Conservation (phyloP, 805 yeast species). For the Pichia scutulata region DNA sequence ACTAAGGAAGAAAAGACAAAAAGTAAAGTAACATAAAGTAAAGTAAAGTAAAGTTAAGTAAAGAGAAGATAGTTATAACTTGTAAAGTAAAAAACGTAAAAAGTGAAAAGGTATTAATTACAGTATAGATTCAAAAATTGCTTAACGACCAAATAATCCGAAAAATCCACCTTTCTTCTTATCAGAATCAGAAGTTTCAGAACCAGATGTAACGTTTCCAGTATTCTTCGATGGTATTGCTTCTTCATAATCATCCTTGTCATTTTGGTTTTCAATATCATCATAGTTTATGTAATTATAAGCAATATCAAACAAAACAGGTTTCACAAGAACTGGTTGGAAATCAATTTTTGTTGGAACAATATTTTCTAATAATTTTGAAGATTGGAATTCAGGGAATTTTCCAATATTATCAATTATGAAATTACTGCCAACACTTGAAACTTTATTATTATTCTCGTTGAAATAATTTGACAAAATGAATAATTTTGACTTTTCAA, state of each 20-base stretch:
- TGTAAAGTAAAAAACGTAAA: not conserved
- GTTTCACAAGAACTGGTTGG: conserved; percentile 67
- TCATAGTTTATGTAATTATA: conserved; percentile 66
- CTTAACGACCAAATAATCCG: conserved; percentile 57
- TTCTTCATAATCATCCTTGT: conserved; percentile 11
- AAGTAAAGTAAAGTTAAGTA: not conserved
- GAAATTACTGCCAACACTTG: conserved; percentile 12
- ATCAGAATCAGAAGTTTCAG: conserved; percentile 12
- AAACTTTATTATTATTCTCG: conserved; percentile 13
- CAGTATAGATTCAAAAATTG: not conserved
- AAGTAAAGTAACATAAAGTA: not conserved
- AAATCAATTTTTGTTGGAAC: conserved; percentile 30
- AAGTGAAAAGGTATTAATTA: not conserved
- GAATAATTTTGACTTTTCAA: conserved; percentile 29
- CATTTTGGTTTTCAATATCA: conserved; percentile 12
- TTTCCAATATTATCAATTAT: conserved; percentile 25
- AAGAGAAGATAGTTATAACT: not conserved
- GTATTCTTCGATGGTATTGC: not conserved
- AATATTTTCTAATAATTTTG: conserved; percentile 26
- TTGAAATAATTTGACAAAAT: conserved; percentile 41
- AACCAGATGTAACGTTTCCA: conserved; percentile 3
- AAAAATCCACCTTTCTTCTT: conserved; percentile 51
- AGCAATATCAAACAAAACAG: conserved; percentile 87
- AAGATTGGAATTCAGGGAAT: conserved; percentile 23
- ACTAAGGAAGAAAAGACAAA: not conserved